A percentile compares a stretch with the other conserved stretches of the same genome.
phyloP scores from a whole-genome alignment of 257 asterid genomes.

The Scutellaria galericulata region DNA sequence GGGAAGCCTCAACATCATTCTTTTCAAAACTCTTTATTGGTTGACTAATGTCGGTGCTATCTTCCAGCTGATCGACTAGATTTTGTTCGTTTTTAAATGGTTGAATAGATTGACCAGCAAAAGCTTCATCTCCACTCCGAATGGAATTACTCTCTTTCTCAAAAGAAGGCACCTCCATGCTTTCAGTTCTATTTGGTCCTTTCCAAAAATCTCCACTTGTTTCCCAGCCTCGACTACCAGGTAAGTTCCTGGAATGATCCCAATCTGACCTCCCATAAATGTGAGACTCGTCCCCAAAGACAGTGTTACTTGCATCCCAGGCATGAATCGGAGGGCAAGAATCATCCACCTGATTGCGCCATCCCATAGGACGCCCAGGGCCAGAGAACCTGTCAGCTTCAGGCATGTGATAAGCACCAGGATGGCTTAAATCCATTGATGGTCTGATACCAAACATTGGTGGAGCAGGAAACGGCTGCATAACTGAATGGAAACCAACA shows the following conservation, averaged over 20 bases:
- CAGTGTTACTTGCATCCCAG: slow-evolving; percentile 75
- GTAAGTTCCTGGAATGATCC: slow-evolving; percentile 64
- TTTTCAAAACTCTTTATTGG: slow-evolving; percentile 45
- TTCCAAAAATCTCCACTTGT: slow-evolving; percentile 66
- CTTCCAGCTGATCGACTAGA: slow-evolving; percentile 55
- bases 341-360: slow-evolving; percentile 76
- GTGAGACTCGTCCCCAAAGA: slow-evolving; percentile 79
- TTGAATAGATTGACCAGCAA: slow-evolving; percentile 51
- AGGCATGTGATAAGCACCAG: slow-evolving; percentile 72
- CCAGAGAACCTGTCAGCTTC: slow-evolving; percentile 81
- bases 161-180: slow-evolving; percentile 59
- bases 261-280: slow-evolving; percentile 83
- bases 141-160: slow-evolving; percentile 63
- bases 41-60: slow-evolving; percentile 48
- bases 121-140: slow-evolving; percentile 55
- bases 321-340: slow-evolving; percentile 68
- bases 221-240: slow-evolving; percentile 66
- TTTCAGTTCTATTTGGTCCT: slow-evolving; percentile 61
- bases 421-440: slow-evolving; percentile 82
- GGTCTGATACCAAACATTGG: slow-evolving; percentile 83
- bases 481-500: slow-evolving; percentile 72
- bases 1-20: slow-evolving; percentile 47
- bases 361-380: slow-evolving; percentile 83
- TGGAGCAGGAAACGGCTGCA: slow-evolving; percentile 83
- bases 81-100: slow-evolving; percentile 52